phyloP scores from a whole-genome alignment of 176 grass and related monocot species.

The Aegilops speltoides region DNA sequence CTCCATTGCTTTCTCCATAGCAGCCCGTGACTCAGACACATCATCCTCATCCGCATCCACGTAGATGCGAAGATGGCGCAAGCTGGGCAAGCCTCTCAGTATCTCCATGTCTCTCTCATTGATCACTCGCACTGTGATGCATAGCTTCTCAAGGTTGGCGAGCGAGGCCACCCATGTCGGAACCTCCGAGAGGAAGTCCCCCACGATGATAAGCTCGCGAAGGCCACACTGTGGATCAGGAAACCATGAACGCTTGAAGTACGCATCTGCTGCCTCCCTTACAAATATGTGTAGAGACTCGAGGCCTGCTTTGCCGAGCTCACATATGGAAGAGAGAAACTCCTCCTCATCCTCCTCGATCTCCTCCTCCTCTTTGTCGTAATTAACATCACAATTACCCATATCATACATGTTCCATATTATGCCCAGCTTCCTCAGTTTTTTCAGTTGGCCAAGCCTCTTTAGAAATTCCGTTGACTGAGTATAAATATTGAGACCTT shows the following conservation, averaged over 20 bases:
- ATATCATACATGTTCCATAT: neutral
- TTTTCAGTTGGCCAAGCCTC: neutral
- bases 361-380: neutral
- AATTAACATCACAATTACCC: no score
- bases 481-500: neutral
- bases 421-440: neutral
- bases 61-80: neutral
- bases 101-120: neutral
- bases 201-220: neutral
- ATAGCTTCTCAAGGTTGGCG: neutral
- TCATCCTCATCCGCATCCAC: neutral
- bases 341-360: neutral
- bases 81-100: neutral
- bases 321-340: neutral
- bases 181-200: neutral
- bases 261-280: neutral
- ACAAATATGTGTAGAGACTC: neutral
- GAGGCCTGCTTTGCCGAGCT: neutral
- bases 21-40: neutral
- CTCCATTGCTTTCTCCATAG: neutral
- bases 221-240: neutral
- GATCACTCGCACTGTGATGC: neutral
- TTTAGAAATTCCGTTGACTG: neutral
- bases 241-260: neutral
- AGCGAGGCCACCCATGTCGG: neutral